phyloP scores from a whole-genome alignment of 2,329 filamentous ascomycete species.

The Talaromyces verruculosus region DNA sequence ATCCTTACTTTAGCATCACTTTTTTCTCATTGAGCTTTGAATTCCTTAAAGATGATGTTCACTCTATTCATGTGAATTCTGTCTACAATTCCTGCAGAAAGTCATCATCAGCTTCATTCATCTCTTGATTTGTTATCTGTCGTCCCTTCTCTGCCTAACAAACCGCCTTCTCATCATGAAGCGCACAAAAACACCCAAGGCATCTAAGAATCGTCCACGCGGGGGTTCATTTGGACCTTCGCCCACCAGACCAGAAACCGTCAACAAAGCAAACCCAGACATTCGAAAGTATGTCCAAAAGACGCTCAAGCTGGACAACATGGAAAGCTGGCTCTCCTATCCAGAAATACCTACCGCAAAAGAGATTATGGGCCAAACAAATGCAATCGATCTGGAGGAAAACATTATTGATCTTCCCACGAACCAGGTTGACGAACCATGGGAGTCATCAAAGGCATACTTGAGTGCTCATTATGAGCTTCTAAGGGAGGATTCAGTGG shows the following conservation, averaged over 20 bases:
- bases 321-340: slow-evolving; percentile 36
- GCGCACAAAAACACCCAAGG: background rate
- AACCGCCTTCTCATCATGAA: slow-evolving; percentile 1
- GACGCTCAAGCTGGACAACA: slow-evolving; percentile 18
- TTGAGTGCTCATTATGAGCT: slow-evolving; percentile 72
- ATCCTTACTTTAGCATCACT: background rate
- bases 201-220: slow-evolving; percentile 5
- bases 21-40: background rate
- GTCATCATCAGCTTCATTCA: too few species aligned
- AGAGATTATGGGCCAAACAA: slow-evolving; percentile 38
- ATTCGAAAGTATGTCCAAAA: slow-evolving; percentile 33
- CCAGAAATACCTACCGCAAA: slow-evolving; percentile 43
- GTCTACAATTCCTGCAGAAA: background rate
- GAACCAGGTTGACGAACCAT: slow-evolving; percentile 60
- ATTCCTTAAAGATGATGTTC: background rate
- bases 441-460: slow-evolving; percentile 63
- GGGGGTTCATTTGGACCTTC: background rate
- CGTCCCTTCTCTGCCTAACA: background rate
- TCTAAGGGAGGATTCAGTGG: slow-evolving; percentile 70
- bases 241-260: background rate
- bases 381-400: slow-evolving; percentile 24
- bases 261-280: slow-evolving; percentile 28
- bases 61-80: background rate
- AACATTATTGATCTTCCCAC: slow-evolving; percentile 43
- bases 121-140: background rate